These are phyloP conservation scores for Orbilia ellipsospora DNA, from an alignment of 2,329 filamentous ascomycete species.

Conservation along the genomic window DNA sequence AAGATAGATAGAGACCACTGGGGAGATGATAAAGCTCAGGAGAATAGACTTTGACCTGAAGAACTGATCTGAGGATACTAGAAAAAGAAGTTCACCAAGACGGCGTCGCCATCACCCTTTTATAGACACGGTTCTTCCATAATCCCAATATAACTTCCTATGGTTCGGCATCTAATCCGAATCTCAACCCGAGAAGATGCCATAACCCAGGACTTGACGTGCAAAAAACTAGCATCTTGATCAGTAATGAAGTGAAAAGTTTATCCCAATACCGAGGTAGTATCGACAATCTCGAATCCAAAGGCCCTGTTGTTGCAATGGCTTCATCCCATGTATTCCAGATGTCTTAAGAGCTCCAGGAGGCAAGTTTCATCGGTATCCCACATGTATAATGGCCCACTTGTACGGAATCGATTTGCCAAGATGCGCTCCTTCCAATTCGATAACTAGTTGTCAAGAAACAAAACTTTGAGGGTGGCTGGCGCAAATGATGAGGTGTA, in stretches of 20 bases:
- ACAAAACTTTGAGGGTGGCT: background rate
- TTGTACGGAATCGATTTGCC: background rate
- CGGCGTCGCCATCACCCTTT: conserved; percentile 10
- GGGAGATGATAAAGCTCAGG: conserved; percentile 9
- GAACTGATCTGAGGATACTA: conserved; percentile 28
- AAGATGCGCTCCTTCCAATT: conserved; percentile 13
- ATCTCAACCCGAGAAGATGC: conserved; percentile 3
- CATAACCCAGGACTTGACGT: conserved; percentile 34
- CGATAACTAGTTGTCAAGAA: background rate
- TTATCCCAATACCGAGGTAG: background rate
- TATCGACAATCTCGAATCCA: background rate
- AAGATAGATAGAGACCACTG: conserved; percentile 13
- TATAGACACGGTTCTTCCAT: conserved; percentile 21
- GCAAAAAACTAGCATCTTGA: conserved; percentile 27
- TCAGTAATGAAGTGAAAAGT: conserved; percentile 29
- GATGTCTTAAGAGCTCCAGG: conserved; percentile 2
- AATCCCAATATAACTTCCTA: background rate
- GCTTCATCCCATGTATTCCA: background rate
- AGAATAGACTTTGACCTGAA: conserved; percentile 22
- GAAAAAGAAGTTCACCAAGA: conserved; percentile 7
- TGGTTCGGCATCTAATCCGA: background rate
- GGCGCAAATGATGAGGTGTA: background rate
- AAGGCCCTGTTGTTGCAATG: background rate
- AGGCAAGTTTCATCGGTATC: conserved; percentile 11
- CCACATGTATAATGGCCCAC: background rate